Conservation (phyloP, 306 rosid species). For the Trichosanthes cucumerina region DNA sequence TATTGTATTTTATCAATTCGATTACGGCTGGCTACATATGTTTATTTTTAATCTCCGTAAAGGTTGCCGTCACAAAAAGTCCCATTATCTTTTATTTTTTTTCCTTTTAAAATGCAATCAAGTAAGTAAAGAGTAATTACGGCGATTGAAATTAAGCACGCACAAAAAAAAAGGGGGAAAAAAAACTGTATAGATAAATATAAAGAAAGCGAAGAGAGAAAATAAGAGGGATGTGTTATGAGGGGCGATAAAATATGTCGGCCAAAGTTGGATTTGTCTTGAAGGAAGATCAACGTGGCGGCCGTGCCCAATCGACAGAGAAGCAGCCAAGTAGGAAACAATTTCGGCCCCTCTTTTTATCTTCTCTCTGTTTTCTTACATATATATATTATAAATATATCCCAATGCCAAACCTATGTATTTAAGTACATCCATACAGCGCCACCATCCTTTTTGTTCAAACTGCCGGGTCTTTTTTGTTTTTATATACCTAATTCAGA, state of each 20-base stretch:
- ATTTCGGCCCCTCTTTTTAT: constrained; percentile 12
- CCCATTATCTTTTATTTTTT: no score
- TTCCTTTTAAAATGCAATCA: background rate
- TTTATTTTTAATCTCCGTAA: no score
- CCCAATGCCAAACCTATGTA: background rate
- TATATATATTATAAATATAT: background rate
- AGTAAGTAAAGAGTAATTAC: background rate
- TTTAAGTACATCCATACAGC: background rate
- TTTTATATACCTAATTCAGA: background rate
- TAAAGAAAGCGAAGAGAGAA: background rate
- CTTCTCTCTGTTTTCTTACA: background rate
- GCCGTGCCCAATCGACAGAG: constrained; percentile 49
- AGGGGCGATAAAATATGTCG: constrained; percentile 67
- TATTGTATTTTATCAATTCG: no score
- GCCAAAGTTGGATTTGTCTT: constrained; percentile 71
- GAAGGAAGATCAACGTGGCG: constrained; percentile 84
- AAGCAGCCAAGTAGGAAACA: constrained; percentile 80
- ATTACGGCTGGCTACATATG: no score
- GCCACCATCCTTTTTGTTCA: background rate
- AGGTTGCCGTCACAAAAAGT: no score
- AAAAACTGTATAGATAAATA: background rate
- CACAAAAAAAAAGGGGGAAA: background rate
- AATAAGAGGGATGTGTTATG: background rate
- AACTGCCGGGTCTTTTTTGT: background rate
- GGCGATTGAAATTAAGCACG: background rate